A percentile compares a stretch with the other conserved stretches of the same genome.
phyloP scores from a whole-genome alignment of 768 basidiomycete species.

The Boletus insuetus region DNA sequence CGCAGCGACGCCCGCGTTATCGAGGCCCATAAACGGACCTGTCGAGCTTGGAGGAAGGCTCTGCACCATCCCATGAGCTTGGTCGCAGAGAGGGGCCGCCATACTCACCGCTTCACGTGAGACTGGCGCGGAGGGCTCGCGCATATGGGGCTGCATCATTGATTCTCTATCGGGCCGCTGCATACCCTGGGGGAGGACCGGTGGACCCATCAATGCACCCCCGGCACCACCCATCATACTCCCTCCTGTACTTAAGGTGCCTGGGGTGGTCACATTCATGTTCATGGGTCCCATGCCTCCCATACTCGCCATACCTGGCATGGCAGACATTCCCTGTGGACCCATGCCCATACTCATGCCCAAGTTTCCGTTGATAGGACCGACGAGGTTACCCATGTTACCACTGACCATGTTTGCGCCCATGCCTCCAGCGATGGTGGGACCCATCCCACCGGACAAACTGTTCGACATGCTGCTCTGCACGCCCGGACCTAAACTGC shows the following conservation, averaged over 20 bases:
- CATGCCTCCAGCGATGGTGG: constrained; percentile 16
- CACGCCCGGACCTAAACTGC: constrained; percentile 4
- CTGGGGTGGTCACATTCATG: constrained; percentile 13
- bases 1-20: constrained; percentile 7
- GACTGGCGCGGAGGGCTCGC: constrained; percentile 23
- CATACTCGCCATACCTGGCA: constrained; percentile 15
- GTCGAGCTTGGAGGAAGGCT: constrained; percentile 24
- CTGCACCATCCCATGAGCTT: constrained; percentile 10
- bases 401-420: constrained; percentile 3
- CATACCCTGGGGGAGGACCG: constrained; percentile 31
- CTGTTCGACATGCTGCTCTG: constrained; percentile 17
- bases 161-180: constrained; percentile 22
- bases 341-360: constrained; percentile 15
- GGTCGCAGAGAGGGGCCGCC: neutral
- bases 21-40: constrained; percentile 23
- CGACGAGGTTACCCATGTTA: constrained; percentile 3
- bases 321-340: constrained; percentile 12
- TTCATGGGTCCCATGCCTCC: constrained; percentile 21
- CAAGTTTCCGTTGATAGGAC: constrained; percentile 14
- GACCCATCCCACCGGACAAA: constrained; percentile 15
- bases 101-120: constrained; percentile 27
- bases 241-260: constrained; percentile 20
- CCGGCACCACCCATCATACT: constrained; percentile 29
- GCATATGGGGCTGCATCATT: constrained; percentile 27
- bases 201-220: constrained; percentile 40